A percentile compares a stretch with the other conserved stretches of the same genome.
Evolutionary conservation across 148 eudicot genomes (phyloP).

Genomic region (Heliosperma pusillum): DNA sequence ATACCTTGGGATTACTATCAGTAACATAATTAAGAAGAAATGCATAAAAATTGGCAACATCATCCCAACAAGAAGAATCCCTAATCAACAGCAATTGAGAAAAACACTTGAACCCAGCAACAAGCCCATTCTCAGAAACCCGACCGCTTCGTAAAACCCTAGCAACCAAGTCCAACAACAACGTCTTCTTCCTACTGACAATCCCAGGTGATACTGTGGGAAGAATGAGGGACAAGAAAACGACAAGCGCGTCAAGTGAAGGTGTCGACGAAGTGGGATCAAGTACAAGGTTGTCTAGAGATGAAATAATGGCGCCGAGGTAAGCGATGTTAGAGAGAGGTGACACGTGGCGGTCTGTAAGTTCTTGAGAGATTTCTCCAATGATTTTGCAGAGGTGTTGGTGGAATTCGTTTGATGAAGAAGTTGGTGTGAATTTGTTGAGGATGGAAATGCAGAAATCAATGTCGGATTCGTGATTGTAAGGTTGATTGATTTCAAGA

Average conservation of each 20-base stretch:
- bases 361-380: conserved; percentile 69
- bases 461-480: neutral
- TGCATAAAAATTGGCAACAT: conserved; percentile 43
- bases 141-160: conserved; percentile 26
- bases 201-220: conserved; percentile 34
- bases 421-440: conserved; percentile 29
- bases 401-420: conserved; percentile 46
- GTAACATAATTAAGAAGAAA: conserved; percentile 42
- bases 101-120: conserved; percentile 47
- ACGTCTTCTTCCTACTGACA: conserved; percentile 36
- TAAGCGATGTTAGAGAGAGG: conserved; percentile 61
- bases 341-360: conserved; percentile 50
- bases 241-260: conserved; percentile 45
- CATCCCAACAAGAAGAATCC: conserved; percentile 44
- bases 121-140: conserved; percentile 28
- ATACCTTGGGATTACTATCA: conserved; percentile 58
- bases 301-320: conserved; percentile 63
- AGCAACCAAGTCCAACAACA: conserved; percentile 40
- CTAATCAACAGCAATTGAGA: conserved; percentile 36
- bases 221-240: conserved; percentile 46
- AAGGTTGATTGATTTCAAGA: conserved; percentile 29
- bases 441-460: conserved; percentile 55
- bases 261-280: conserved; percentile 23
- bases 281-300: conserved; percentile 49
- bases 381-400: conserved; percentile 62